Conservation (phyloP, 257 asterid genomes). For the Gentiana straminea region DNA sequence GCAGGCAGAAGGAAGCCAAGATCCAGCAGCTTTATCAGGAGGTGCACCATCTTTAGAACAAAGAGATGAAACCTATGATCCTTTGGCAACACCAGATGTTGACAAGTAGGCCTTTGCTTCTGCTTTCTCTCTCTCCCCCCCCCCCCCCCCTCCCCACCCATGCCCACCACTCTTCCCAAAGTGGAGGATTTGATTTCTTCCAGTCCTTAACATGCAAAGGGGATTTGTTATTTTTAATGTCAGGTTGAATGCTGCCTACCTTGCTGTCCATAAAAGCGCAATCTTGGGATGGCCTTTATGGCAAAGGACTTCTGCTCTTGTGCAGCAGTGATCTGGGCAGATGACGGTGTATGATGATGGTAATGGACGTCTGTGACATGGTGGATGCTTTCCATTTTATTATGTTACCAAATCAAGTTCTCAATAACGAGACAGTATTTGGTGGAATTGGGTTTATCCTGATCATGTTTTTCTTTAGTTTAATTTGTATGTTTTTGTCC, state of each 20-base stretch:
- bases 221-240: neutral
- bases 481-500: too few species aligned
- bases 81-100: conserved; percentile 81
- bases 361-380: too few species aligned
- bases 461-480: too few species aligned
- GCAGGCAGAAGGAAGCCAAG: conserved; percentile 71
- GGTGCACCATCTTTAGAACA: conserved; percentile 58
- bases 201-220: neutral
- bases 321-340: conserved; percentile 16
- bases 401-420: too few species aligned
- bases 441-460: too few species aligned
- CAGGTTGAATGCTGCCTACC: conserved; percentile 81
- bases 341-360: too few species aligned
- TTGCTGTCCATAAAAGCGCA: conserved; percentile 67
- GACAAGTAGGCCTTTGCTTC: conserved; percentile 49
- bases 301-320: conserved; percentile 56
- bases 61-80: conserved; percentile 66
- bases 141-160: too few species aligned
- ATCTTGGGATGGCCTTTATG: conserved; percentile 86
- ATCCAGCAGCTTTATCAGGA: conserved; percentile 47
- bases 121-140: neutral
- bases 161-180: too few species aligned
- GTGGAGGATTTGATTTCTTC: too few species aligned
- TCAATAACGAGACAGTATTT: too few species aligned
- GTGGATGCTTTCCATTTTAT: too few species aligned